Evolutionary conservation across 2,329 filamentous ascomycete genomes (phyloP).

Genomic region (Xylaria sp.): DNA sequence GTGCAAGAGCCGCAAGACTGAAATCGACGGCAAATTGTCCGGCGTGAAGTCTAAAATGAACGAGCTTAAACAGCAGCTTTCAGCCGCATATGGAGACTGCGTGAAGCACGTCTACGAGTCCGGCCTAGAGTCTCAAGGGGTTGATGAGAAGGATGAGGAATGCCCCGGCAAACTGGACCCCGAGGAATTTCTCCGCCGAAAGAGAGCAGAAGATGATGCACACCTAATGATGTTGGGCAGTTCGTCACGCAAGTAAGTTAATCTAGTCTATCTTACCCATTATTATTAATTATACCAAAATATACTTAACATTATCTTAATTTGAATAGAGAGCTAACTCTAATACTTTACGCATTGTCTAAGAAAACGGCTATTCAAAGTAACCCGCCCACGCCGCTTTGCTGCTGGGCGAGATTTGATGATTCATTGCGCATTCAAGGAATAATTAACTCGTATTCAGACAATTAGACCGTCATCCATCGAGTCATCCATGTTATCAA

Average conservation of each 20-base stretch:
- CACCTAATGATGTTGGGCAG: slow-evolving; percentile 23
- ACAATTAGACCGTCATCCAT: too few species aligned
- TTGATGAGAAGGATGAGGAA: background rate
- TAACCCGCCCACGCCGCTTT: too few species aligned
- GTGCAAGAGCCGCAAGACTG: slow-evolving; percentile 27
- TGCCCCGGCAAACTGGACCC: background rate
- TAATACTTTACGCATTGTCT: too few species aligned
- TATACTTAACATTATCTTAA: background rate
- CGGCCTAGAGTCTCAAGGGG: slow-evolving; percentile 15
- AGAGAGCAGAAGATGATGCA: slow-evolving; percentile 15
- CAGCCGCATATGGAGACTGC: slow-evolving; percentile 31
- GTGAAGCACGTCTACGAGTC: slow-evolving; percentile 31
- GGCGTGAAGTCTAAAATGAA: slow-evolving; percentile 27
- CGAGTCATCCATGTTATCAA: too few species aligned
- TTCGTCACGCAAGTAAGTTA: background rate
- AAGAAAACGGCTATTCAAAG: too few species aligned
- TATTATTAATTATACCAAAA: too few species aligned
- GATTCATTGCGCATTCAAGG: too few species aligned
- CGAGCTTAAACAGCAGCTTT: slow-evolving; percentile 23
- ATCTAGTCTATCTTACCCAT: background rate
- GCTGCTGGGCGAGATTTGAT: too few species aligned
- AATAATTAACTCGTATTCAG: too few species aligned
- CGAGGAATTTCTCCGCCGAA: slow-evolving; percentile 13
- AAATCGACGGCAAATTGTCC: slow-evolving; percentile 16
- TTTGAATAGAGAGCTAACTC: too few species aligned